Base-by-base conservation (phyloP, 495 filamentous ascomycete genomes). In the Baudoinia panamericana region DNA sequence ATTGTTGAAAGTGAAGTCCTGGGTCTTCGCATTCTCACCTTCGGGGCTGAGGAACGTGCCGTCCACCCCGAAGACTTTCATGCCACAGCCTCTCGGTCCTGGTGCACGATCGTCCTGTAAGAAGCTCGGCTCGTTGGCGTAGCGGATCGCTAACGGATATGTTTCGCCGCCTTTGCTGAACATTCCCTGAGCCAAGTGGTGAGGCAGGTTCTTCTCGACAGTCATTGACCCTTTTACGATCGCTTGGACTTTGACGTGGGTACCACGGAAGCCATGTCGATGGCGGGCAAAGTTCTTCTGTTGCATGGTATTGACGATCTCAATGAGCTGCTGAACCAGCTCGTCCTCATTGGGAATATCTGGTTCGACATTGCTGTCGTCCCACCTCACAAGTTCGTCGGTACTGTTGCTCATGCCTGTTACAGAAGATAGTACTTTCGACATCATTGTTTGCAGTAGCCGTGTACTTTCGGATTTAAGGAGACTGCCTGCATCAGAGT, bases 1-100 rank as follows among this genome's bases (percentile, higher is more conserved):
- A 42, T 52, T 61, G 42, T 70, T 69, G 46, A 68, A 67, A 29
- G 64, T 58, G 37, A 67, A 61, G 47, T 66, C 62, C 34, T 67
- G 62, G 5, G 63, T 60, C 1, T 56, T 52, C 20, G 39, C 53
- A 33, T 51, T 49, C 35, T 56, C 49, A 22, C 59, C 58, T 9
- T 25, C 28, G 12, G 9, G 5, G 19, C 32, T 16, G 34, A 65
- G 62, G 55, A 63, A 66, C 20, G 39, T 4, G n/a, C 28, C 39
- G 4, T 59, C 32, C 12, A 66, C 59, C 24, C 57, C 55, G 41
- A 63, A 65, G 12, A 66, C 47, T 48, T 68, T 68, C 52, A 67
- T 68, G 9, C 56, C 61, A 39, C 67, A 62, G 31, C 62, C 66
- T 30, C 62, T 58, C 8, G 60, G 66, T 42, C 65, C 60, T 3